Evolutionary conservation across 1,139 yeast species (phyloP), one percentile per base, ranked within the genome.

Genomic region (Keqinozyma sinolaborantium): DNA sequence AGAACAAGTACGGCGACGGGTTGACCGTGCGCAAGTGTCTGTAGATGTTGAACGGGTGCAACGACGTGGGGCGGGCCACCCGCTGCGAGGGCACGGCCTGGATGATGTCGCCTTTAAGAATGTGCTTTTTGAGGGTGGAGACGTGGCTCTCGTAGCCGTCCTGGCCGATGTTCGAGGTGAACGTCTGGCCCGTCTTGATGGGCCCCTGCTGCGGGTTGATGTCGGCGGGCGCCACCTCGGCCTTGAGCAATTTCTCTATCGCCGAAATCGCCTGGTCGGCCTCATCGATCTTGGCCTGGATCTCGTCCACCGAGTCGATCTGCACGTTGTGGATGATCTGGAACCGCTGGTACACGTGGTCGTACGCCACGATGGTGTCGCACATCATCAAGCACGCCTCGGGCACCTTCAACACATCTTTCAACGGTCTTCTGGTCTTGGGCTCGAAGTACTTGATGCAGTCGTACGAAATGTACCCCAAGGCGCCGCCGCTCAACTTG

Each of bases 51-150:
- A 92, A 92, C 2, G 98, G 97, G 55, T 92, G 97, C 47, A 92
- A 70, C 4, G 90, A 79, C 0, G 98, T 92, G 24, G 96, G 96
- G 57, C 97, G 80, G 4, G 95, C 88, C 19, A 92, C 88, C 52
- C 98, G 74, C 65, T 92, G 98, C 1, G 97, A 88, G 6, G 98
- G 98, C 12, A 92, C 98, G 1, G 95, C 97, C 60, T 92, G 98
- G 60, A 92, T 85, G 35, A 92, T 86, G 53, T 92, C 97, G 33
- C 98, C 98, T 47, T 78, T 77, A 47, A 81, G 63, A 47, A 92
- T 92, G 51, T 92, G 97, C 29, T 78, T 60, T 52, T 87, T 88
- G 50, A 92, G 72, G 9, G 63, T 71, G 16, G 70, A 58, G 26
- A 92, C 98, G 56, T 86, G 95, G 28, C 50, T 51, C 58, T 92